These are phyloP conservation scores for Panaeolus cyanescens DNA, from an alignment of 768 basidiomycete genomes.

Conservation along the genomic window DNA sequence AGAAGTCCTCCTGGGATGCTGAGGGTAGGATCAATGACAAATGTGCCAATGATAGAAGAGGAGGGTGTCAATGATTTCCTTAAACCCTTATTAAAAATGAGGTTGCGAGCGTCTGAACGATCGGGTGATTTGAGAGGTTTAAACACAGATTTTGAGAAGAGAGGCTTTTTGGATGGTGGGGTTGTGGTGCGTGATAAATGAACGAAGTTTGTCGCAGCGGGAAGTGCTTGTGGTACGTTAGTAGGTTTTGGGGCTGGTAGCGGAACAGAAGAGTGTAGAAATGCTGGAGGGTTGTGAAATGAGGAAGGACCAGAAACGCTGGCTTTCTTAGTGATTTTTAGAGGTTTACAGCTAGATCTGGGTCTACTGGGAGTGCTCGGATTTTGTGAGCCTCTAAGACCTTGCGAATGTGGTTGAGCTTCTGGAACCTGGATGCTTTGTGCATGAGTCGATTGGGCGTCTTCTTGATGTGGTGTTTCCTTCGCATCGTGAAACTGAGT, in stretches of 20 bases:
- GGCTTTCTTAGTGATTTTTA: neutral
- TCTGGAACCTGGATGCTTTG: neutral
- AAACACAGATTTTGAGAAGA: neutral
- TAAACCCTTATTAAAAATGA: neutral
- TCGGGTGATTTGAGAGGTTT: neutral
- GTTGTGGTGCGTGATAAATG: neutral
- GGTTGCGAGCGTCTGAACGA: neutral
- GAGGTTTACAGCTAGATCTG: neutral
- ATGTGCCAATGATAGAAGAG: slow-evolving; percentile 34
- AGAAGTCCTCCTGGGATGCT: slow-evolving; percentile 38
- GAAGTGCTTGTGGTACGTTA: too few relatives aligned
- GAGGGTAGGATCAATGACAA: slow-evolving; percentile 43
- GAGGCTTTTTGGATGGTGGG: neutral
- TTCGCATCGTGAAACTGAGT: neutral
- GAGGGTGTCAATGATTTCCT: neutral
- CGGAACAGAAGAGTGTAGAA: neutral
- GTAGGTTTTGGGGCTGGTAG: neutral
- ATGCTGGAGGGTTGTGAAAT: neutral
- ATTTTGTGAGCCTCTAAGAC: neutral
- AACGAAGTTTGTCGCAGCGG: neutral
- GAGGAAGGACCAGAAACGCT: neutral
- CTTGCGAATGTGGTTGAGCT: neutral
- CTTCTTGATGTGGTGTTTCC: neutral
- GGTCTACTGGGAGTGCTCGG: neutral
- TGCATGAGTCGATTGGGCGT: neutral